These are phyloP conservation scores for Colletotrichum sp. DNA, from an alignment of 2,329 filamentous ascomycete genomes.

Conservation along the genomic window DNA sequence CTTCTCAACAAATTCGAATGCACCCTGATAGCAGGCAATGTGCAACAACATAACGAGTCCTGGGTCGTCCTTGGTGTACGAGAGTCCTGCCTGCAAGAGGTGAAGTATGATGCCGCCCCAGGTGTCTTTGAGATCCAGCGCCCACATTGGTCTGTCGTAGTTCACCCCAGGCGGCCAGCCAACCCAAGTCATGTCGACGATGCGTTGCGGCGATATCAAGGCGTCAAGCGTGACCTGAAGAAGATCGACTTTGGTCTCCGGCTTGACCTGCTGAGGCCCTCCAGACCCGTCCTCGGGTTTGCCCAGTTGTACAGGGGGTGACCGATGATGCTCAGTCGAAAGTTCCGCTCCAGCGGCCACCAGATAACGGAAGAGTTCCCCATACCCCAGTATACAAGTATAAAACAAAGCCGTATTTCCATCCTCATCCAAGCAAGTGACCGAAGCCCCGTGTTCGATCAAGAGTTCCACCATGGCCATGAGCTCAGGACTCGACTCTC, in stretches of 20 bases:
- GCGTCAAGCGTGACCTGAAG: not conserved
- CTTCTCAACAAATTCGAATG: not conserved
- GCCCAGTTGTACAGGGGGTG: not conserved
- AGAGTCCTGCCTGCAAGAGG: not conserved
- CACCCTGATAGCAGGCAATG: not conserved
- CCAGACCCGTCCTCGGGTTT: accelerated
- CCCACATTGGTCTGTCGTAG: not conserved
- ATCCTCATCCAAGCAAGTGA: not conserved
- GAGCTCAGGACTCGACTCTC: not conserved
- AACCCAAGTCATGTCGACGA: not conserved
- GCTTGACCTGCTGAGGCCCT: not conserved
- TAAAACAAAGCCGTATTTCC: not conserved
- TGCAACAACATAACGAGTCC: not conserved
- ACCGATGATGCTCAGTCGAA: not conserved
- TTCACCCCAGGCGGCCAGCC: not conserved
- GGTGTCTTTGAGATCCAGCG: not conserved
- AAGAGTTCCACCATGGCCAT: not conserved
- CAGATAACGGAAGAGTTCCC: not conserved
- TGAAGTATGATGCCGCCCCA: not conserved
- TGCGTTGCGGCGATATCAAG: not conserved
- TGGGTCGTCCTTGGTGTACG: not conserved
- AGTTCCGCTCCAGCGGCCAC: not conserved
- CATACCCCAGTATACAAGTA: not conserved
- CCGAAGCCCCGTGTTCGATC: not conserved
- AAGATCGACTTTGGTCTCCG: not conserved